phyloP scores from a whole-genome alignment of 2,329 filamentous ascomycete species.

The Fonsecaea pedrosoi region DNA sequence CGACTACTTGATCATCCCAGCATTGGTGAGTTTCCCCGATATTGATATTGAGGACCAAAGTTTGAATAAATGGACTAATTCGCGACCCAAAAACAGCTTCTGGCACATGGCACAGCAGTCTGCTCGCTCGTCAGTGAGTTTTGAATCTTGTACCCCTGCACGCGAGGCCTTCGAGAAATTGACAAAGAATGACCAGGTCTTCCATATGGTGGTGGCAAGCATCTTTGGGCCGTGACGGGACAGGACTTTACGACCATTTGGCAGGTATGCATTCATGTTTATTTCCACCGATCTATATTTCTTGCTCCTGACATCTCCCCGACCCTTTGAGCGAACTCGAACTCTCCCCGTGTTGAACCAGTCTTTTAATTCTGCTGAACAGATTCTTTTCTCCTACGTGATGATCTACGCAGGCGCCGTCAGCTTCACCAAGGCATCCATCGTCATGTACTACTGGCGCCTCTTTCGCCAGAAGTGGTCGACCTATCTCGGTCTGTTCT shows the following conservation, averaged over 20 bases:
- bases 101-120: constrained; percentile 19
- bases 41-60: constrained; percentile 10
- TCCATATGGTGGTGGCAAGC: constrained; percentile 16
- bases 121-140: constrained; percentile 18
- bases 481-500: constrained; percentile 18
- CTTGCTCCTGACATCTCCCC: constrained; percentile 3
- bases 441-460: constrained; percentile 21
- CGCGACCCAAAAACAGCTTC: constrained; percentile 13
- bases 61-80: constrained; percentile 17
- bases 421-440: constrained; percentile 21
- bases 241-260: constrained; percentile 20
- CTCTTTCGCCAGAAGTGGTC: constrained; percentile 18
- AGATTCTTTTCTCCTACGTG: constrained; percentile 21
- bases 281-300: constrained; percentile 12
- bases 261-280: constrained; percentile 17
- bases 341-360: constrained; percentile 15
- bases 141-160: constrained; percentile 9
- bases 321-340: constrained; percentile 18
- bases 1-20: constrained; percentile 20
- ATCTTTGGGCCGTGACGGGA: constrained; percentile 16
- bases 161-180: neutral
- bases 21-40: constrained; percentile 14
- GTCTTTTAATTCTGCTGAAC: constrained; percentile 16
- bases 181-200: constrained; percentile 16
- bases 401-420: constrained; percentile 21